Base-by-base conservation (phyloP, 345 rosid genomes). In the Lumnitzera littorea region DNA sequence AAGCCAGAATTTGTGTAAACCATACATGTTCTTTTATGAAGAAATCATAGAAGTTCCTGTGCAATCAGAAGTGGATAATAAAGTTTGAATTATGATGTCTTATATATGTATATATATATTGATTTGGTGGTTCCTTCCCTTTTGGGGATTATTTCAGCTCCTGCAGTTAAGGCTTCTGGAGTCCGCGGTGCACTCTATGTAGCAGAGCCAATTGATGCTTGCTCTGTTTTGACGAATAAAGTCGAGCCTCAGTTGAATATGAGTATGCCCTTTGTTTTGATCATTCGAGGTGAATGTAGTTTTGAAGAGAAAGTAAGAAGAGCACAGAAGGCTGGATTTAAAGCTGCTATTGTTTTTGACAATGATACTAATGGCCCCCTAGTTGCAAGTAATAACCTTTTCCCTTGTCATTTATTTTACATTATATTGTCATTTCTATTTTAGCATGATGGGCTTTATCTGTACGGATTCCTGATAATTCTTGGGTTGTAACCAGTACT, bases 221-320 rank as follows among this genome's bases (percentile, higher is more conserved):
- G 99, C 70, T 69, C 80, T 7, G 71, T 62, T 52, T 69, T 94
- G 71, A 82, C 60, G 53, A 88, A 80, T 65, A 59, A 75, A 57
- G 82, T 76, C 3, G 73, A 71, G 48, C 72, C 68, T 1, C 57
- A 58, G 73, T 63, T 70, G 5, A 82, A 82, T 57, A 24, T 29
- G 53, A 73, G 76, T 67, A 80, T 88, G 3, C 72, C 78, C 13
- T 91, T 86, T 57, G 88, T 78, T 56, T 68, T 94, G 74, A 77
- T 88, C 50, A 57, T 83, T 51, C 83, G 99, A 80, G 99, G 95
- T 64, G 86, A 81, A 2, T 94, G 99, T 65, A 79, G 88, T 74
- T 94, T 94, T 43, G 96, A 94, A 56, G 89, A 91, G 3, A 94
- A 94, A 84, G 91, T 88, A 46, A 82, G 96, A 71, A 80, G 71